These are phyloP conservation scores for Leccinum angustisporum DNA, from an alignment of 1,284 basidiomycete genomes.

Conservation along the genomic window DNA sequence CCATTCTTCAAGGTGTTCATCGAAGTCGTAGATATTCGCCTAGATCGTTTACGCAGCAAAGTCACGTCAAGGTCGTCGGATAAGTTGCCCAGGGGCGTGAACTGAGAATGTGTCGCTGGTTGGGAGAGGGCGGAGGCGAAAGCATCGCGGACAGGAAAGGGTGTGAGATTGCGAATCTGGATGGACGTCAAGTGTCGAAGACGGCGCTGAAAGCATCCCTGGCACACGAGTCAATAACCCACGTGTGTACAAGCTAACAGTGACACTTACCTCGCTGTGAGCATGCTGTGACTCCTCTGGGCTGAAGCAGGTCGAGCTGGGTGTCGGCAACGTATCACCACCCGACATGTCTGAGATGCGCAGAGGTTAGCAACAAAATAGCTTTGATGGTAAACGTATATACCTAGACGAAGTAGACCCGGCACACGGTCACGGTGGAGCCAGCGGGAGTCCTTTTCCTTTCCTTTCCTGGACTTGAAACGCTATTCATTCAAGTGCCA, in stretches of 20 bases:
- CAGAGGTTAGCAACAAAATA: neutral
- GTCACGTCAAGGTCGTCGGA: conserved; percentile 72
- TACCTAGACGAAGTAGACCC: conserved; percentile 4
- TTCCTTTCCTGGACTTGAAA: conserved; percentile 28
- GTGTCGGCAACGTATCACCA: conserved; percentile 14
- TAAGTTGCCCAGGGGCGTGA: conserved; percentile 51
- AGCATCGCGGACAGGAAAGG: conserved; percentile 75
- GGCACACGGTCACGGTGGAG: neutral
- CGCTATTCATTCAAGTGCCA: neutral
- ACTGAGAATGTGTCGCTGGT: conserved; percentile 58
- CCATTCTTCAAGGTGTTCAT: conserved; percentile 47
- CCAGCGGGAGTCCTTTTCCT: neutral
- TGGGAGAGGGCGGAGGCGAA: conserved; percentile 70
- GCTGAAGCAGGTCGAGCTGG: conserved; percentile 18
- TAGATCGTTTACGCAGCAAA: conserved; percentile 54
- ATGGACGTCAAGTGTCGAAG: conserved; percentile 73
- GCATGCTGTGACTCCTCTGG: conserved; percentile 11
- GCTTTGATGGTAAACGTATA: conserved; percentile 4
- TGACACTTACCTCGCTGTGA: conserved; percentile 19
- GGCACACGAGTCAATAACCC: neutral
- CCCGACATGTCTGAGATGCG: conserved; percentile 22
- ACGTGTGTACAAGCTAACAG: neutral
- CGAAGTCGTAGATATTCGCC: conserved; percentile 63
- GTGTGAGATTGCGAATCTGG: conserved; percentile 78
- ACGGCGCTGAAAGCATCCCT: conserved; percentile 51